phyloP scores from a whole-genome alignment of 2,329 filamentous ascomycete genomes.

The Fusarium sp. region DNA sequence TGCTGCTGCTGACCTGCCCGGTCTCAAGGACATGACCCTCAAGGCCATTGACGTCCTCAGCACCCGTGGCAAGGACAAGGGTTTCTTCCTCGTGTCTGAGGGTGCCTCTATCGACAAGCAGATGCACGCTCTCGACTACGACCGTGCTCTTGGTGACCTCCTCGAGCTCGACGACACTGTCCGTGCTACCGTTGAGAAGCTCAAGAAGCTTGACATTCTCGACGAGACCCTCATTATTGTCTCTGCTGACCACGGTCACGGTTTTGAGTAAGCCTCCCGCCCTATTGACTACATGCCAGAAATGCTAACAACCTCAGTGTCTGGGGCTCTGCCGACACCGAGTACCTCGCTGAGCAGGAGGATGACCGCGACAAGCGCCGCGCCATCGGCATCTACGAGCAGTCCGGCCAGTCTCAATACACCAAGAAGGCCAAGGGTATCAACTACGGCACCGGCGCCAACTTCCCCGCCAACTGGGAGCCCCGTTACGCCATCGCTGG shows the following conservation, averaged over 20 bases:
- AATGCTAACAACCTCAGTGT: slow-evolving; percentile 55
- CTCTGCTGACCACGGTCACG: slow-evolving; percentile 89
- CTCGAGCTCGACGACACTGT: slow-evolving; percentile 88
- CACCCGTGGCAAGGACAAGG: slow-evolving; percentile 71
- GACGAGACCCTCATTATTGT: slow-evolving; percentile 83
- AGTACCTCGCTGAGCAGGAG: slow-evolving; percentile 74
- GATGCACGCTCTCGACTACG: slow-evolving; percentile 88
- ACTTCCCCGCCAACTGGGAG: slow-evolving; percentile 88
- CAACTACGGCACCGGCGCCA: slow-evolving; percentile 76
- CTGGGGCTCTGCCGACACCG: slow-evolving; percentile 82
- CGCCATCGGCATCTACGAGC: slow-evolving; percentile 78
- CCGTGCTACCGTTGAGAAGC: slow-evolving; percentile 76
- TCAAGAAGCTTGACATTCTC: slow-evolving; percentile 72
- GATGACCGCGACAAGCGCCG: slow-evolving; percentile 78
- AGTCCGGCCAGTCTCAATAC: slow-evolving; percentile 82
- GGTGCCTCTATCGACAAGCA: slow-evolving; percentile 89
- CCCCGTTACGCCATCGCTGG: slow-evolving; percentile 83
- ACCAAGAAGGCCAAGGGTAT: slow-evolving; percentile 66
- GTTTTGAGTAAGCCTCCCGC: slow-evolving; percentile 69
- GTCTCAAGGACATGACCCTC: slow-evolving; percentile 88
- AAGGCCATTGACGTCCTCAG: slow-evolving; percentile 86
- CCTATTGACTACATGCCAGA: no score
- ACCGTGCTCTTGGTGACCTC: slow-evolving; percentile 84
- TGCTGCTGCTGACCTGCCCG: slow-evolving; percentile 79
- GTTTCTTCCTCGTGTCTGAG: slow-evolving; percentile 90